Conservation (phyloP, 1,139 yeast genomes). For the Sugiyamaella novakii region DNA sequence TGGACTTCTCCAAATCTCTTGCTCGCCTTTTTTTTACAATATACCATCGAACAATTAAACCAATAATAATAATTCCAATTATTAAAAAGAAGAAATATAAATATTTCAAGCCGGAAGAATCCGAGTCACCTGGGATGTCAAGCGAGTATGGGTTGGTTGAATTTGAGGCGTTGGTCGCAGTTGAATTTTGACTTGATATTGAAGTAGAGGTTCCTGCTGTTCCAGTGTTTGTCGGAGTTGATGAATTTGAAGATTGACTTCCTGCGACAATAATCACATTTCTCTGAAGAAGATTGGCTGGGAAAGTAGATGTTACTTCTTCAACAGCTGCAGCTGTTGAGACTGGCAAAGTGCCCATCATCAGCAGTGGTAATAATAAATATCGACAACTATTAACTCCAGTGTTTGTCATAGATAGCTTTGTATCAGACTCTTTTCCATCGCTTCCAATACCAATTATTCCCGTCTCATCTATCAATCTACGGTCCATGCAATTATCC, state of each 20-base stretch:
- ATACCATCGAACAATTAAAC: conserved; percentile 30
- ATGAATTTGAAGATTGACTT: conserved; percentile 4
- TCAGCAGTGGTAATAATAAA: background rate
- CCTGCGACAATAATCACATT: conserved; percentile 19
- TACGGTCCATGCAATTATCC: background rate
- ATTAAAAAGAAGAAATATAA: conserved; percentile 35
- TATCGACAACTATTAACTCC: no score
- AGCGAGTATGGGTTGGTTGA: conserved; percentile 24
- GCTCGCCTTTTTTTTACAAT: conserved; percentile 33
- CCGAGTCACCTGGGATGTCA: conserved; percentile 22
- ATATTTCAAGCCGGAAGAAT: conserved; percentile 30
- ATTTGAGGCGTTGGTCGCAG: conserved; percentile 16
- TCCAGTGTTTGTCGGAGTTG: conserved; percentile 1
- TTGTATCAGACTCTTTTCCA: no score
- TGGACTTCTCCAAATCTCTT: conserved; percentile 26
- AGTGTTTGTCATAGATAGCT: no score
- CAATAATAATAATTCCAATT: conserved; percentile 33
- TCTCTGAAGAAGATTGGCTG: background rate
- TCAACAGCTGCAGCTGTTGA: background rate
- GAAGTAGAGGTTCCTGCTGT: conserved; percentile 10
- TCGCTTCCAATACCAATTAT: no score
- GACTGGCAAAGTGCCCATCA: no score
- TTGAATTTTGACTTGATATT: conserved; percentile 6
- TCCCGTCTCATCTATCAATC: background rate
- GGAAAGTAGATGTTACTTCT: background rate